A percentile compares a stretch with the other conserved stretches of the same genome.
These are phyloP conservation scores for Lasiodiplodia hormozganensis DNA, from an alignment of 2,329 filamentous ascomycete species.

Conservation along the genomic window DNA sequence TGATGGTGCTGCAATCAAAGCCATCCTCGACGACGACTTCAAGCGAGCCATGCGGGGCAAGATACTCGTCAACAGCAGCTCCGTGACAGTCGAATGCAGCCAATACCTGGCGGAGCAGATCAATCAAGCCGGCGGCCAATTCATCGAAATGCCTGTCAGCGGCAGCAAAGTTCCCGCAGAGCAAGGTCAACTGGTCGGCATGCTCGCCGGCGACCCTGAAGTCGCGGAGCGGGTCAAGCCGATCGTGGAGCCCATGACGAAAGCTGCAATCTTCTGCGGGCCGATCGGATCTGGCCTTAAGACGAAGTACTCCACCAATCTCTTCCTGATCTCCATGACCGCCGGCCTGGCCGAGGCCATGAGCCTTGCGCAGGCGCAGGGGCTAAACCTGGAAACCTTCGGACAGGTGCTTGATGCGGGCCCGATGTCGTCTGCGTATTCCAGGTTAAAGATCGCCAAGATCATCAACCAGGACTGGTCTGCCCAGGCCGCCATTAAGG, in stretches of 20 bases:
- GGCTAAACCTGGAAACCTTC: slow-evolving; percentile 41
- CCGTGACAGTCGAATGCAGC: not conserved
- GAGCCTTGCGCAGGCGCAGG: slow-evolving; percentile 42
- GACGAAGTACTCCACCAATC: slow-evolving; percentile 45
- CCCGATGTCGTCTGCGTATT: slow-evolving; percentile 43
- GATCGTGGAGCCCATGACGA: slow-evolving; percentile 39
- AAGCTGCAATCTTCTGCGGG: slow-evolving; percentile 44
- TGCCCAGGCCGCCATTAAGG: slow-evolving; percentile 40
- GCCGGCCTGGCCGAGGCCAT: slow-evolving; percentile 45
- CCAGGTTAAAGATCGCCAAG: slow-evolving; percentile 41
- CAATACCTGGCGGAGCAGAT: not conserved
- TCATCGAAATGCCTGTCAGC: slow-evolving; percentile 6
- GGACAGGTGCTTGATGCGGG: slow-evolving; percentile 41
- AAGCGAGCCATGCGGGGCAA: not conserved
- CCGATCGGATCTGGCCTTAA: slow-evolving; percentile 42
- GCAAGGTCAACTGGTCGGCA: slow-evolving; percentile 35
- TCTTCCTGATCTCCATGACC: slow-evolving; percentile 41
- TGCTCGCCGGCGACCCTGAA: slow-evolving; percentile 42
- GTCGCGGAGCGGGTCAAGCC: slow-evolving; percentile 37
- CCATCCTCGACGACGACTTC: not conserved
- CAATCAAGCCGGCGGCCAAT: not conserved
- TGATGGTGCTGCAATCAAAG: not conserved
- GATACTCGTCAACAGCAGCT: not conserved
- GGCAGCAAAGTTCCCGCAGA: slow-evolving; percentile 1
- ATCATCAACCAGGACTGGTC: slow-evolving; percentile 41